Evolutionary conservation across 352 stramenopile genomes (phyloP), one percentile per base, ranked within the genome.

Genomic region (Globisporangium carolinianum): DNA sequence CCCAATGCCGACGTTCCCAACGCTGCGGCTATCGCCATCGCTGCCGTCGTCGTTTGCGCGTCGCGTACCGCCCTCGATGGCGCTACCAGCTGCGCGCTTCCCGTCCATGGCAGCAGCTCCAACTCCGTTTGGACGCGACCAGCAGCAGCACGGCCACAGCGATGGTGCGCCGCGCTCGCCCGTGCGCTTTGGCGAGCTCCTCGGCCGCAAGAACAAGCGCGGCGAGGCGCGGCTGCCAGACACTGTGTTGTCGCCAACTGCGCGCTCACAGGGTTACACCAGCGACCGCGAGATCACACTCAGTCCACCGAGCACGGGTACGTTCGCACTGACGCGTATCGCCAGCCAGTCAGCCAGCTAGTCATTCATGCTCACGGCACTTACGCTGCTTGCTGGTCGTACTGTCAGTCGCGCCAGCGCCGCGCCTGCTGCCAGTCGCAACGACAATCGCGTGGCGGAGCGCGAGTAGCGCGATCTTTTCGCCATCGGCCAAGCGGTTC

Each of bases 211-310:
- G 17, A 68, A 59, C 56, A 79, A 79, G 35, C 66, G 65, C 24
- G 68, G 63, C 7, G 75, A 72, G 32, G 58, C 63, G 24, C 50
- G 63, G 36, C 12, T 72, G n/a, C 53, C 45, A 0, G 59, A 73
- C 41, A 32, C 7, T 11, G 61, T 65, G 51, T 71, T 50, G 32
- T 83, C 73, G 14, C 73, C 73, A 7, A 73, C 65, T 14, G 75
- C 67, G 12, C 60, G 74, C 46, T 83, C 67, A 63, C 65, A 83
- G 45, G 59, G 66, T 15, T 69, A 53, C 38, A 52, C 32, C 41
- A 55, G 43, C 17, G 62, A 63, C 24, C 53, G 59, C 18, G 47
- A 55, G 24, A 60, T 60, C 47, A 65, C 59, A 36, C 53, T 65
- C 35, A 65, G 59, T 43, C 59, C 59, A 38, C 35, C 47, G 2